A percentile compares a stretch with the other conserved stretches of the same genome.
These are phyloP conservation scores for Fusarium zealandicum DNA, from an alignment of 2,329 filamentous ascomycete species.

Conservation along the genomic window DNA sequence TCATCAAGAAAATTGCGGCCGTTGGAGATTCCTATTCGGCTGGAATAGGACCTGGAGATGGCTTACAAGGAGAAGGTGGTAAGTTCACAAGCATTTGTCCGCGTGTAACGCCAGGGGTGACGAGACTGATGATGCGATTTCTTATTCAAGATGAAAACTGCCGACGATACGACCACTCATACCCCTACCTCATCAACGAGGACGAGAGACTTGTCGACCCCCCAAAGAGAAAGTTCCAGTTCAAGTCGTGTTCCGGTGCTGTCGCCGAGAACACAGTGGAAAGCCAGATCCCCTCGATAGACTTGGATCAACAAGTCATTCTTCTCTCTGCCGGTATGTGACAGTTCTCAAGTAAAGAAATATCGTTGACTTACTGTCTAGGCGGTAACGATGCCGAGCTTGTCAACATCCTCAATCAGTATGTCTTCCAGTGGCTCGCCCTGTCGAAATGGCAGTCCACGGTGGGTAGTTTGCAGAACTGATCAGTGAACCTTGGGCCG, in stretches of 20 bases:
- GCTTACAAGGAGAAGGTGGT: neutral
- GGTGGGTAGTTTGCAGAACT: constrained; percentile 1
- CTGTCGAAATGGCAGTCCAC: neutral
- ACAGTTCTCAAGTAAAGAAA: too few species aligned
- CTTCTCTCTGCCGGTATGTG: constrained; percentile 15
- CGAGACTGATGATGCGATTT: too few species aligned
- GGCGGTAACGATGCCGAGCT: constrained; percentile 18
- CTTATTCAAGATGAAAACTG: constrained; percentile 26
- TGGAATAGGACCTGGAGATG: constrained; percentile 22
- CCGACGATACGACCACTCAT: constrained; percentile 16
- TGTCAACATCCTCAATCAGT: constrained; percentile 13
- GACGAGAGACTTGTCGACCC: constrained; percentile 19
- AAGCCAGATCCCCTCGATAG: constrained; percentile 18
- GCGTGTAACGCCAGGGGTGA: too few species aligned
- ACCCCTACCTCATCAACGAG: constrained; percentile 19
- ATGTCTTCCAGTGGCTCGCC: constrained; percentile 12
- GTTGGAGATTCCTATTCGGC: constrained; percentile 25
- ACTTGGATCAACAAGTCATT: constrained; percentile 11
- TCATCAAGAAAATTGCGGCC: constrained; percentile 13
- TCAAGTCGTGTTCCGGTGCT: constrained; percentile 27
- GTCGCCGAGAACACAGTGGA: constrained; percentile 13
- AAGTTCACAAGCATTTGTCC: neutral
- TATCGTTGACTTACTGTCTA: too few species aligned
- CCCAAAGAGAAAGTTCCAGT: constrained; percentile 17
- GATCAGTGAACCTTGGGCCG: constrained; percentile 5